Conservation (phyloP, 176 grass and related monocot genomes). For the Zizania latifolia region DNA sequence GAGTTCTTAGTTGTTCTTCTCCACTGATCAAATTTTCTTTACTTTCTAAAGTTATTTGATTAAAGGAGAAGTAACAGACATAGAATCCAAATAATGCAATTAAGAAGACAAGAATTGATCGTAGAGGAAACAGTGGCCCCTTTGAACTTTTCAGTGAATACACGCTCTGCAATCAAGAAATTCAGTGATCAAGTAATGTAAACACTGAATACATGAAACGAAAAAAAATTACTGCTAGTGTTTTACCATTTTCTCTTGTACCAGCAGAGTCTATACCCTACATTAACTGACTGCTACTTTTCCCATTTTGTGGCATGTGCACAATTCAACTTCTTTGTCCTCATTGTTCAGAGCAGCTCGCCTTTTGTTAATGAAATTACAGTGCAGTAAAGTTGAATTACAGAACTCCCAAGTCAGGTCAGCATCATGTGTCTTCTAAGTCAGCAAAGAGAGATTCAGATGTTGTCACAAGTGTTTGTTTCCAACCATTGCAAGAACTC, state of each 20-base stretch:
- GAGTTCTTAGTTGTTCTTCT: slow-evolving; percentile 21
- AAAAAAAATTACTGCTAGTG: not conserved
- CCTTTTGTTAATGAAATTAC: not conserved
- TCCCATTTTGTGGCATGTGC: not conserved
- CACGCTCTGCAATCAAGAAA: slow-evolving; percentile 42
- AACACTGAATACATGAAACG: not conserved
- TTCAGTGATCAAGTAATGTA: not conserved
- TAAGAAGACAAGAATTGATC: slow-evolving; percentile 53
- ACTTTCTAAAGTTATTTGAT: slow-evolving; percentile 52
- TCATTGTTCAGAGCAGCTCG: slow-evolving; percentile 23
- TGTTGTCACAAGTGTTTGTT: not conserved
- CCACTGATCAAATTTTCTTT: not conserved
- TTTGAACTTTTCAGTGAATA: slow-evolving; percentile 57
- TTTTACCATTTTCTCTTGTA: slow-evolving; percentile 50
- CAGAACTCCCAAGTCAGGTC: not conserved
- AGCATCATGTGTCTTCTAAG: too few species aligned
- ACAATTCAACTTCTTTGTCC: slow-evolving; percentile 21
- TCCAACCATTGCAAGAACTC: slow-evolving; percentile 3
- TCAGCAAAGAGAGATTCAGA: not conserved
- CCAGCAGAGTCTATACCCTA: not conserved
- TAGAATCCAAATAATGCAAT: slow-evolving; percentile 64
- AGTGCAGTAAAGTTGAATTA: not conserved
- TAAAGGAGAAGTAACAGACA: slow-evolving; percentile 69
- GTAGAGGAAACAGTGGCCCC: slow-evolving; percentile 44
- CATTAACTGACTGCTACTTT: not conserved